Base-by-base conservation (phyloP, 1,284 basidiomycete species). In the Ustilago cynodontis region DNA sequence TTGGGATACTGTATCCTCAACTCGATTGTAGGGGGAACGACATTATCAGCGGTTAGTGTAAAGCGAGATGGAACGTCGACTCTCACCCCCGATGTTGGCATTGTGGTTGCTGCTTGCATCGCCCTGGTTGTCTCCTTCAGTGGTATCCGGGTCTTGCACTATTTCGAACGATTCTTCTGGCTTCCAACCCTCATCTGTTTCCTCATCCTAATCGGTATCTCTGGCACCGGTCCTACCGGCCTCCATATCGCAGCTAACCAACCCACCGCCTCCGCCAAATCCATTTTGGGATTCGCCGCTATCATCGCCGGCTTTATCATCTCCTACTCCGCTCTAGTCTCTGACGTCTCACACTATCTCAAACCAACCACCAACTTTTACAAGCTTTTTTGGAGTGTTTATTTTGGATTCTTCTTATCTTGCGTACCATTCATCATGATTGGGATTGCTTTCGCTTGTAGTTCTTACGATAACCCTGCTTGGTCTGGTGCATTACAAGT, bases 81-180 rank as follows among this genome's bases (percentile, higher is more conserved):
- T 35, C 81, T 88, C 10, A 86, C 86, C 1, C 82, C 87, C 22
- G 86, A 85, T 45, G 92, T 96, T 16, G 95, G 95, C 0, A 98
- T 98, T 65, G 92, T 95, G 28, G 91, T 98, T 53, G 92, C 96
- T 28, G 89, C 90, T 0, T 77, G 93, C 31, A 89, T 96, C 51
- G 92, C 93, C 3, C 88, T 98, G 26, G 83, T 93, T 14, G 87
- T 94, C 22, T 93, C 92, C 11, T 94, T 95, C 84, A 92, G 91
- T 82, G 93, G 93, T 0, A 91, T 91, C 83, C 90, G 88, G 54
- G 89, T 94, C 11, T 88, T 95, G n/a, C 90, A 91, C 78, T 79
- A 87, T 62, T 91, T 90, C 79, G 90, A 92, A 73, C 88, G 90
- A 14, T 91, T 90, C 69, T 89, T 92, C 4, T 94, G 93, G 92